These are phyloP conservation scores for Phanerodontia chrysosporium DNA, from an alignment of 768 basidiomycete species.

Conservation along the genomic window DNA sequence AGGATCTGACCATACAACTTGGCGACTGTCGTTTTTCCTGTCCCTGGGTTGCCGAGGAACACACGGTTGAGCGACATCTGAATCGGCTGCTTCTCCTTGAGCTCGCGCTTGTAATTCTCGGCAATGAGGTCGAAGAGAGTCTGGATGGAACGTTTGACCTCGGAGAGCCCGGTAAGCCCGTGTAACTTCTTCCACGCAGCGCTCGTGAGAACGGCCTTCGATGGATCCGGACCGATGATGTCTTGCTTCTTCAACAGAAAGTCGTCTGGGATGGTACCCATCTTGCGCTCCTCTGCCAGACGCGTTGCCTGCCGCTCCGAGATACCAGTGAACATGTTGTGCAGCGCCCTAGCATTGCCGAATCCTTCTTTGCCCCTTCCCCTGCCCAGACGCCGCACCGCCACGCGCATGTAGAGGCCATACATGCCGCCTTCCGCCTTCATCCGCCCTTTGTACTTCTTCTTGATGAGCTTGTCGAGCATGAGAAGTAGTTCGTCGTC, in stretches of 20 bases:
- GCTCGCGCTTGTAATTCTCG: slow-evolving; percentile 57
- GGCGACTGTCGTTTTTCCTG: slow-evolving; percentile 70
- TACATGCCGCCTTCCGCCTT: slow-evolving; percentile 45
- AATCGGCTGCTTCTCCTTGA: slow-evolving; percentile 51
- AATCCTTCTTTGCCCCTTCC: slow-evolving; percentile 57
- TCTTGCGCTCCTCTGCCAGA: slow-evolving; percentile 35
- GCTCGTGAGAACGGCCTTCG: slow-evolving; percentile 40
- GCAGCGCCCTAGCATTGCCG: slow-evolving; percentile 62
- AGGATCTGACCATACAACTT: slow-evolving; percentile 63
- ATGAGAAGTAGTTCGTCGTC: slow-evolving; percentile 54
- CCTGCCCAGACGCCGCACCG: slow-evolving; percentile 56
- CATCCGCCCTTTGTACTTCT: slow-evolving; percentile 47
- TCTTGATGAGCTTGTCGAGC: slow-evolving; percentile 43
- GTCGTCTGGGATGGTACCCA: slow-evolving; percentile 41
- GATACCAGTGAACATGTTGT: slow-evolving; percentile 45
- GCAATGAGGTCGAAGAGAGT: slow-evolving; percentile 43
- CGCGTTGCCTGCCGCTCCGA: slow-evolving; percentile 51
- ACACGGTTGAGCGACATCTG: slow-evolving; percentile 57
- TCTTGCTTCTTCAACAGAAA: slow-evolving; percentile 50
- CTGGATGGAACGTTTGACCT: slow-evolving; percentile 52
- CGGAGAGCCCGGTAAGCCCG: slow-evolving; percentile 44
- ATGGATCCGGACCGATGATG: slow-evolving; percentile 63
- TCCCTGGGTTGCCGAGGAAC: slow-evolving; percentile 66
- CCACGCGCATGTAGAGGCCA: slow-evolving; percentile 54
- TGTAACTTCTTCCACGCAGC: slow-evolving; percentile 50